These are phyloP conservation scores for Saccharomycopsis vini DNA, from an alignment of 805 yeast genomes.

Conservation along the genomic window DNA sequence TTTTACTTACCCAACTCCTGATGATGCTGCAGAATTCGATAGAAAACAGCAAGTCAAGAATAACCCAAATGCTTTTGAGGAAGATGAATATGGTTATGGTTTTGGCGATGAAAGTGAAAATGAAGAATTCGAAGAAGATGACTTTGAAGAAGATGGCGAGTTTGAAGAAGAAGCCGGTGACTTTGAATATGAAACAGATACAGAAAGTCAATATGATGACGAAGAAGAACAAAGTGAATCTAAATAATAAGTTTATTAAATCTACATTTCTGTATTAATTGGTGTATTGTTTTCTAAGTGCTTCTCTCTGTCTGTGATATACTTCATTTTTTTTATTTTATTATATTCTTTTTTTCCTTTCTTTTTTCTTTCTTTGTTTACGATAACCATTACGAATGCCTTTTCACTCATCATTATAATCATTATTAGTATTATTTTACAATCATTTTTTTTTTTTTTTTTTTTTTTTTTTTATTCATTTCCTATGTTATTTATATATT, in stretches of 20 bases:
- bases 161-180: conserved; percentile 37
- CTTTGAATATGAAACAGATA: conserved; percentile 31
- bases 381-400: too few species aligned
- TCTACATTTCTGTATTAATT: too few species aligned
- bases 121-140: conserved; percentile 47
- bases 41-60: conserved; percentile 27
- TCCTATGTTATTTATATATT: not conserved
- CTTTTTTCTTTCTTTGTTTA: conserved; percentile 3
- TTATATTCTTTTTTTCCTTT: conserved; percentile 3
- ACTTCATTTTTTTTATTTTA: conserved; percentile 2
- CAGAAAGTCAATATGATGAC: not conserved
- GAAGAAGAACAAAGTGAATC: conserved; percentile 19
- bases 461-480: not conserved
- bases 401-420: not conserved
- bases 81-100: conserved; percentile 77
- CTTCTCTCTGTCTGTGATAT: conserved; percentile 10
- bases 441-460: not conserved
- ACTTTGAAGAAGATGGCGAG: conserved; percentile 39
- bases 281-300: conserved; percentile 14
- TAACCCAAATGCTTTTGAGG: conserved; percentile 55
- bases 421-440: not conserved
- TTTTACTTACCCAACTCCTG: conserved; percentile 69
- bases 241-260: too few species aligned
- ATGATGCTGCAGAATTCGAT: conserved; percentile 46
- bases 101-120: conserved; percentile 53